Evolutionary conservation across 768 basidiomycete species (phyloP).

Genomic region (Clitopilus passeckerianus): DNA sequence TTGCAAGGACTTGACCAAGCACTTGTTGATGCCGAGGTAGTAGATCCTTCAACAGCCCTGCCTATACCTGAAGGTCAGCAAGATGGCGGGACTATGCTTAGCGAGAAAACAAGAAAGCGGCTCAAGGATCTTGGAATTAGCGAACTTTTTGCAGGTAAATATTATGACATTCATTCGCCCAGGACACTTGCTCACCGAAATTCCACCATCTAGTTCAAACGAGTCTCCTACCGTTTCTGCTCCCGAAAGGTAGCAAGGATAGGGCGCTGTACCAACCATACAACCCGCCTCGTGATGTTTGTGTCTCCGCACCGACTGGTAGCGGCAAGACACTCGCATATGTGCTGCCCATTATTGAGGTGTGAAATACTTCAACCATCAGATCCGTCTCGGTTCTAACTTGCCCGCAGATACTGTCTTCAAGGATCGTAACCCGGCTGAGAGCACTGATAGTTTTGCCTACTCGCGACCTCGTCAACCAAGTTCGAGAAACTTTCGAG

Average conservation of each 20-base stretch:
- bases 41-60: slow-evolving; percentile 47
- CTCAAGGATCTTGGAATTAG: slow-evolving; percentile 75
- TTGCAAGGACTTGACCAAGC: slow-evolving; percentile 78
- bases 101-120: slow-evolving; percentile 54
- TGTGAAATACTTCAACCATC: slow-evolving; percentile 18
- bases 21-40: slow-evolving; percentile 61
- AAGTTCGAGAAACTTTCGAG: slow-evolving; percentile 93
- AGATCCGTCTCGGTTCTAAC: background rate
- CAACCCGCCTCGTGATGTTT: slow-evolving; percentile 70
- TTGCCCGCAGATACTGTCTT: slow-evolving; percentile 56
- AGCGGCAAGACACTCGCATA: slow-evolving; percentile 99
- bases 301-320: slow-evolving; percentile 95
- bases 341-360: slow-evolving; percentile 88
- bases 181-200: slow-evolving; percentile 2
- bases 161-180: background rate
- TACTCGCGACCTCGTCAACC: slow-evolving; percentile 87
- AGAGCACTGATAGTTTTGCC: slow-evolving; percentile 89
- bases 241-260: slow-evolving; percentile 36
- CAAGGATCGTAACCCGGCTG: slow-evolving; percentile 74
- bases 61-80: slow-evolving; percentile 39
- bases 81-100: slow-evolving; percentile 45
- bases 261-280: slow-evolving; percentile 61
- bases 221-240: slow-evolving; percentile 75
- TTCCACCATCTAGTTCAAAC: slow-evolving; percentile 68
- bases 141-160: slow-evolving; percentile 84